Conservation (phyloP, 2,329 filamentous ascomycete species). For the Exserohilum turcica region DNA sequence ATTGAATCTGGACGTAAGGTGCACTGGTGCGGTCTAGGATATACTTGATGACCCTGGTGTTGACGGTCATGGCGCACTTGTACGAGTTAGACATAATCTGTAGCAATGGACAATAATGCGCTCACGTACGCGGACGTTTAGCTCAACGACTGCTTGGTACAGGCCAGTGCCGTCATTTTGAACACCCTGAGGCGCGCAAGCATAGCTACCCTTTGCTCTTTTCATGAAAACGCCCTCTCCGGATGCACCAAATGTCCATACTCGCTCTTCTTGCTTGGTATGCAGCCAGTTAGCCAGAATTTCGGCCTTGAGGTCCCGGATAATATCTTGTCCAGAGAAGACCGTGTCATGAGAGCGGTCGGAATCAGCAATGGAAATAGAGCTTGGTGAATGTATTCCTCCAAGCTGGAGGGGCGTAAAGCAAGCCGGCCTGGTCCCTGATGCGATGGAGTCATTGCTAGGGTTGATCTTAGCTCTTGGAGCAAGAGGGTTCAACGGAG, state of each 20-base stretch:
- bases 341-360: not conserved
- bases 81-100: constrained; percentile 6
- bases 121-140: constrained; percentile 60
- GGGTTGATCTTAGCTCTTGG: not conserved
- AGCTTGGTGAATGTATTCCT: not conserved
- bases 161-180: constrained; percentile 54
- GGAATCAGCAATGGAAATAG: not conserved
- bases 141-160: constrained; percentile 54
- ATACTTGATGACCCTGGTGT: constrained; percentile 64
- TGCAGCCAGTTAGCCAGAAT: constrained; percentile 69
- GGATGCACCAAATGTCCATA: constrained; percentile 55
- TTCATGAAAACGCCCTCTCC: constrained; percentile 64
- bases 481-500: not conserved
- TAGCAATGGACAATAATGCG: not conserved
- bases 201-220: constrained; percentile 57
- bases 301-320: constrained; percentile 62
- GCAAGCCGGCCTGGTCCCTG: constrained; percentile 3
- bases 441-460: not conserved
- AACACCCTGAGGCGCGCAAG: constrained; percentile 57
- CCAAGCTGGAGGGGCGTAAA: constrained; percentile 11
- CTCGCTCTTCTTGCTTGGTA: constrained; percentile 63
- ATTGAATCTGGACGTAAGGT: constrained; percentile 63
- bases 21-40: constrained; percentile 59
- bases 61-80: constrained; percentile 72
- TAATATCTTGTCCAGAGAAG: constrained; percentile 44